Base-by-base conservation (phyloP, 1,139 yeast species). In the Suhomyces guaymorum region DNA sequence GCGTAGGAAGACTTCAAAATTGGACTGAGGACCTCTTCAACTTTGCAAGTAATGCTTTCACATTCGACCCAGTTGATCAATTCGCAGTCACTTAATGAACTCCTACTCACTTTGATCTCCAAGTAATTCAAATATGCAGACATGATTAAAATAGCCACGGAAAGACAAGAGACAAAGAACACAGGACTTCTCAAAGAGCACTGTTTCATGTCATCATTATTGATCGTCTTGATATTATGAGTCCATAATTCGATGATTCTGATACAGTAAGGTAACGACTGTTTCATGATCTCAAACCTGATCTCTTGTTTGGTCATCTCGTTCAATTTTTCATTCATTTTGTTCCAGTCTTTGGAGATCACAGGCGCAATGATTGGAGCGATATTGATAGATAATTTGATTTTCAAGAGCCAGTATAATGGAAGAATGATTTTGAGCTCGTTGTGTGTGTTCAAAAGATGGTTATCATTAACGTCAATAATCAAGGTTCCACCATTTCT, bases 161-260 rank as follows among this genome's bases (percentile, higher is more conserved):
- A 80, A 17, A 82, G 69, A 52, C 86, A 80, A 1, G 86, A 79
- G 26, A 82, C 73, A 49, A 83, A 81, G 54, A 82, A 81, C 12
- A 82, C 83, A 3, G 92, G 92, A 0, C 90, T 82, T 46, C 87
- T 67, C 33, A 81, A 71, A 0, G 85, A 74, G 0, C 83, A 78
- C 49, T 76, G 75, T 41, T 76, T 79, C 2, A 82, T 78, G 53
- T 81, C 82, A 52, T 80, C 82, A 23, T 32, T 32, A 38, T 75
- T 74, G 17, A 73, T 73, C 32, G 78, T 75, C 10, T 80, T 73
- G 18, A 82, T 80, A 32, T 81, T 78, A 43, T 80, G 82, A 30
- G 77, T 74, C 92, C 92, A 83, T 30, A 82, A 62, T 38, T 78
- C 75, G 38, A 83, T 63, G 17, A 82, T 75, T 40, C 77, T 82